Evolutionary conservation across 495 filamentous ascomycete genomes (phyloP).

Genomic region (Bacidia rubella): DNA sequence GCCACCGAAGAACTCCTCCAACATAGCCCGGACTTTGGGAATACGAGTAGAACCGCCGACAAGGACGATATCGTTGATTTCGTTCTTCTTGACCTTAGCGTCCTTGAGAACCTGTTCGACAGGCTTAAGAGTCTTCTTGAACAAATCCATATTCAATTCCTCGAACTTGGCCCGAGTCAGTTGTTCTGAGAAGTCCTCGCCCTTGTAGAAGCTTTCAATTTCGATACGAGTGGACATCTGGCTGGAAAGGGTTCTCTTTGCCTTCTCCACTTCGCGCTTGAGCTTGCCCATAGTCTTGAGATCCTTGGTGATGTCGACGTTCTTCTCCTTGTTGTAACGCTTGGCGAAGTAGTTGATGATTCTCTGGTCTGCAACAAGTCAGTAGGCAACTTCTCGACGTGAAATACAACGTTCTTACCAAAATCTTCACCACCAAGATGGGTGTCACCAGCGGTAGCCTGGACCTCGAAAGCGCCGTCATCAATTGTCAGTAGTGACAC

Average conservation of each 20-base stretch:
- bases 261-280: conserved; percentile 99
- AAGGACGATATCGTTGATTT: conserved; percentile 78
- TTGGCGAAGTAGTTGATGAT: conserved; percentile 96
- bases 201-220: conserved; percentile 94
- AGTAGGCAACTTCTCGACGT: background rate
- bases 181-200: conserved; percentile 97
- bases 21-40: conserved; percentile 85
- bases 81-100: conserved; percentile 76
- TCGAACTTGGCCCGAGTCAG: conserved; percentile 98
- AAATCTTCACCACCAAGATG: conserved; percentile 99
- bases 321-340: conserved; percentile 98
- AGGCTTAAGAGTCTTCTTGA: conserved; percentile 97
- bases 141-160: conserved; percentile 95
- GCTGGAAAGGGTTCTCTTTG: conserved; percentile 96
- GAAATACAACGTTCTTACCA: conserved; percentile 1
- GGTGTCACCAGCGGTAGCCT: conserved; percentile 97
- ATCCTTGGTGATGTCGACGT: conserved; percentile 84
- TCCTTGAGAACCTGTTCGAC: conserved; percentile 96
- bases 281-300: conserved; percentile 99
- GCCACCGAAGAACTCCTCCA: conserved; percentile 89
- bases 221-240: conserved; percentile 97
- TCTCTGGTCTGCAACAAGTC: conserved; percentile 54
- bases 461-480: conserved; percentile 93
- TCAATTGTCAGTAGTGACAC: conserved; percentile 96
- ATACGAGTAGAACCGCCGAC: conserved; percentile 94